Evolutionary conservation across 345 rosid species (phyloP).

Genomic region (Sisymbrium altissimum): DNA sequence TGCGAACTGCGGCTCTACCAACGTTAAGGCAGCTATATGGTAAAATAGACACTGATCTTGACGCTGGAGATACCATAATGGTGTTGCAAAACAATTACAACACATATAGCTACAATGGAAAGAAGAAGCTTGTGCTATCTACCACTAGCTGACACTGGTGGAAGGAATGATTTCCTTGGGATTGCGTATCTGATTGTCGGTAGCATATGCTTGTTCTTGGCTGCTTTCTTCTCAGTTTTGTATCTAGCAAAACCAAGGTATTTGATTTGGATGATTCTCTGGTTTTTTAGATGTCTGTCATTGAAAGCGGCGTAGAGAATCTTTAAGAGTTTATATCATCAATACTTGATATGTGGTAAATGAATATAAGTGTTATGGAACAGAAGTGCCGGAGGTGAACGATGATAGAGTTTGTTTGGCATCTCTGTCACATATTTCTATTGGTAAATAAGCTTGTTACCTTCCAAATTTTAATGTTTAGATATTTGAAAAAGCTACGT

Average conservation of each 20-base stretch:
- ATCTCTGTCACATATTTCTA: neutral
- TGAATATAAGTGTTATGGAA: slow-evolving; percentile 54
- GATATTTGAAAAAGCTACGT: neutral
- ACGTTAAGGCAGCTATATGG: slow-evolving; percentile 90
- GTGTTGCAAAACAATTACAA: slow-evolving; percentile 60
- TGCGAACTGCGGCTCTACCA: slow-evolving; percentile 94
- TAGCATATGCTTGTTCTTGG: slow-evolving; percentile 73
- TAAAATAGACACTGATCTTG: slow-evolving; percentile 72
- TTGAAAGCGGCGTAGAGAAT: neutral
- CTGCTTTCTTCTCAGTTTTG: slow-evolving; percentile 64
- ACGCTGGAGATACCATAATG: slow-evolving; percentile 52
- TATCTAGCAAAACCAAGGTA: no score
- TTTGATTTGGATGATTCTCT: no score
- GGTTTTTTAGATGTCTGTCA: no score
- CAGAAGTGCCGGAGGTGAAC: slow-evolving; percentile 60
- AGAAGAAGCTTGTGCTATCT: slow-evolving; percentile 88
- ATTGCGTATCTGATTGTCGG: slow-evolving; percentile 88
- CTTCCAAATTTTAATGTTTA: neutral
- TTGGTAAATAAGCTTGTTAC: neutral
- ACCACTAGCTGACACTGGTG: slow-evolving; percentile 93
- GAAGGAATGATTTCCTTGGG: slow-evolving; percentile 48
- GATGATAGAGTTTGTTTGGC: slow-evolving; percentile 4
- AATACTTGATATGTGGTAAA: neutral
- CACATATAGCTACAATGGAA: slow-evolving; percentile 82
- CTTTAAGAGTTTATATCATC: neutral